Conservation (phyloP, 164 flowering plant genomes). For the Chloranthus sessilifolius region DNA sequence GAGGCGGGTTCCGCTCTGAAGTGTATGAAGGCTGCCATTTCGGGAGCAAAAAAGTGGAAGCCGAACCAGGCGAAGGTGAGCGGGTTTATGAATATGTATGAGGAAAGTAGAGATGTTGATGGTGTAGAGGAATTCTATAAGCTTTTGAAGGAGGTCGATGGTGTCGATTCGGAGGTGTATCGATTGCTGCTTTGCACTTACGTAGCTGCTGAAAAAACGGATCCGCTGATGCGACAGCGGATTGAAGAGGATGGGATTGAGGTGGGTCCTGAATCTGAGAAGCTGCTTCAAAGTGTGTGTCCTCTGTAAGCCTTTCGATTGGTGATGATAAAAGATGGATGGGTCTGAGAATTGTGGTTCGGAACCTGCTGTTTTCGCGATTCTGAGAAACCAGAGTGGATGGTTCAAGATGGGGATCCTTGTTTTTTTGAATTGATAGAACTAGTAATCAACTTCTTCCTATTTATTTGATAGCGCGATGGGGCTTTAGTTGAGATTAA, state of each 20-base stretch:
- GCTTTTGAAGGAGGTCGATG: constrained; percentile 33
- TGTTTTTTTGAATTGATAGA: too few relatives aligned
- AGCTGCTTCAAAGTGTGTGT: constrained; percentile 41
- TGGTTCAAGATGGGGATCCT: too few relatives aligned
- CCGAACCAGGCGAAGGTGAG: constrained; percentile 23
- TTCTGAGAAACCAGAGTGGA: too few relatives aligned
- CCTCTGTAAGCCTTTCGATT: too few relatives aligned
- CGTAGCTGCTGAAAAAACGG: constrained; percentile 36
- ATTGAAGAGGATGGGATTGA: constrained; percentile 44
- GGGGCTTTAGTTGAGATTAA: too few relatives aligned
- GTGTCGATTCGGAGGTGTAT: constrained; percentile 30
- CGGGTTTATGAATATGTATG: constrained; percentile 36
- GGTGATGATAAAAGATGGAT: too few relatives aligned
- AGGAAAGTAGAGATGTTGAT: constrained; percentile 38
- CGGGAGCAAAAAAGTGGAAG: constrained; percentile 38
- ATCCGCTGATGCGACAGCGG: constrained; percentile 40
- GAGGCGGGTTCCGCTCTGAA: constrained; percentile 34
- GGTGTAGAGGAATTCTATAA: constrained; percentile 53
- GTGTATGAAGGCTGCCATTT: constrained; percentile 33
- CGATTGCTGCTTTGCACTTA: constrained; percentile 37
- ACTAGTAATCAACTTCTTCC: too few relatives aligned
- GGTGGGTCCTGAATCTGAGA: constrained; percentile 31
- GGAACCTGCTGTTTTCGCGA: too few relatives aligned
- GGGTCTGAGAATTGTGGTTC: too few relatives aligned
- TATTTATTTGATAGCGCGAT: too few relatives aligned